phyloP scores from a whole-genome alignment of 331 rosid species.

The Spiraea crenata region DNA sequence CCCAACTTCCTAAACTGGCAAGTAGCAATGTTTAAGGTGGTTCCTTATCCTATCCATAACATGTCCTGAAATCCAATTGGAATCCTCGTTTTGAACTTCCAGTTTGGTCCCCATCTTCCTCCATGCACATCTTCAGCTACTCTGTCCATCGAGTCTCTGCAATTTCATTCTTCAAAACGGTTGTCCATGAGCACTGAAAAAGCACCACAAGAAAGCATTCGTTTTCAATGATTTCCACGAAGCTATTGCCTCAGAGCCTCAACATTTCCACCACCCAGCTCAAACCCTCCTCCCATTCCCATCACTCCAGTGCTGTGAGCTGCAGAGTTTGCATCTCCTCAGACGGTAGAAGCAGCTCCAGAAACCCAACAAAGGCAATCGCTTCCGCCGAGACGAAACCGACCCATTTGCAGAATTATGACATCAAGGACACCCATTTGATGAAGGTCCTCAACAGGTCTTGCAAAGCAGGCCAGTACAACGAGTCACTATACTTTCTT shows the following conservation, averaged over 20 bases:
- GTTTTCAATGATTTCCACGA: slow-evolving; percentile 58
- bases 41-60: slow-evolving; percentile 22
- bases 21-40: neutral
- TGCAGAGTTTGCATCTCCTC: slow-evolving; percentile 35
- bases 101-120: neutral
- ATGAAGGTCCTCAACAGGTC: slow-evolving; percentile 56
- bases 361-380: slow-evolving; percentile 25
- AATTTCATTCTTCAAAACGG: slow-evolving; percentile 15
- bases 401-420: slow-evolving; percentile 28
- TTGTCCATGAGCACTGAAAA: slow-evolving; percentile 28
- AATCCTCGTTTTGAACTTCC: slow-evolving; percentile 2
- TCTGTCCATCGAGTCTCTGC: neutral
- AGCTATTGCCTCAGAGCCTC: slow-evolving; percentile 54
- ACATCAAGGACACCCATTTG: slow-evolving; percentile 53
- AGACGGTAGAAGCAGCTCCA: slow-evolving; percentile 30
- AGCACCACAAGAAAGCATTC: neutral
- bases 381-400: slow-evolving; percentile 35
- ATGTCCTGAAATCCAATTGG: slow-evolving; percentile 13
- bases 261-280: slow-evolving; percentile 24
- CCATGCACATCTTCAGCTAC: slow-evolving; percentile 3
- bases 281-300: slow-evolving; percentile 38
- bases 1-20: neutral
- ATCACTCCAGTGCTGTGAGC: slow-evolving; percentile 21
- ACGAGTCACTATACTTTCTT: slow-evolving; percentile 71
- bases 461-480: slow-evolving; percentile 66